Evolutionary conservation across 495 filamentous ascomycete genomes (phyloP), one percentile per base, ranked within the genome.

Genomic region (Mycothermus thermophilus): DNA sequence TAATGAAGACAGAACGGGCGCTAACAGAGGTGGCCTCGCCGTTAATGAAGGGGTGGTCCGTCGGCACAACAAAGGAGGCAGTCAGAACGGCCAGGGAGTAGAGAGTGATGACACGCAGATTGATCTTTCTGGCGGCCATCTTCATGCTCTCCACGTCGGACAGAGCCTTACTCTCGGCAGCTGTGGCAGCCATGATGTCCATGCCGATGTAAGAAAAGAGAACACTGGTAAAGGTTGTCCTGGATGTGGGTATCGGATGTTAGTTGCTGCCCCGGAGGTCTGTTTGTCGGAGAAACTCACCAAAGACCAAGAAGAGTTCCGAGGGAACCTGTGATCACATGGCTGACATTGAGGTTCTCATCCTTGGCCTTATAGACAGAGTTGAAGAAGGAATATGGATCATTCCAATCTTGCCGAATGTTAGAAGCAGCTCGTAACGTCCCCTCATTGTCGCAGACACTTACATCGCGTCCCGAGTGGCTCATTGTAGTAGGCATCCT

Each of bases 131-230:
- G 6, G 62, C 59, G 1, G 62, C 63, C 45, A 70, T 57, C 34
- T 70, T 70, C 50, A 70, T 63, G 21, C 54, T 63, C 40, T 70
- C 66, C 1, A 54, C 52, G 27, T 59, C 52, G n/a, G 57, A 46
- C 0, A 67, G 52, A 8, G 58, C 46, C 32, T 55, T 57, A 39
- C 58, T 67, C 41, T 70, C 66, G 4, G 66, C 51, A 4, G 62
- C 66, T 0, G 64, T 67, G 9, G 61, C 57, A 5, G 59, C 51
- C 11, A 63, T 47, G 14, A 58, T 62, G 29, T 66, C 63, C 57
- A 75, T 69, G 6, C 66, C 66, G 12, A 72, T 58, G 38, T 69
- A 58, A 0, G 59, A 58, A 44, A 68, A 69, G 10, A 66, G 38
- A 5, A 55, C 54, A 23, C 52, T 52, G 3, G 53, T 54, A 16